Percentiles rank a stretch among this genome's conserved stretches.
Conservation (phyloP, 768 basidiomycete species). For the Hericium alpestre region DNA sequence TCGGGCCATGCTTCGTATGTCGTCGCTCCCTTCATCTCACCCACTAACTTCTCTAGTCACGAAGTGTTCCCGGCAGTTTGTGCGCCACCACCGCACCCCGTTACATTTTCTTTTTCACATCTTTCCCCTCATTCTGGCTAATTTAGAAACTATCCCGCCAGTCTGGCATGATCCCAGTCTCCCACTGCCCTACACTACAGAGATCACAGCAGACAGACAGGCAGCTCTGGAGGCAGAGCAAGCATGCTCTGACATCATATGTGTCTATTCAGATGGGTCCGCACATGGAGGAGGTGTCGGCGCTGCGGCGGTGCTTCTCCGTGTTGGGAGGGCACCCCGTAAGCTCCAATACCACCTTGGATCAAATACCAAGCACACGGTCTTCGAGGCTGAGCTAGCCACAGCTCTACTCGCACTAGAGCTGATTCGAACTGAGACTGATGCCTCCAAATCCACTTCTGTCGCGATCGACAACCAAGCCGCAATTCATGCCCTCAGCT, state of each 20-base stretch:
- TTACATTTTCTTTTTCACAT: conserved; percentile 10
- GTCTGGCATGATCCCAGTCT: neutral
- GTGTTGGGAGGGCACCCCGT: neutral
- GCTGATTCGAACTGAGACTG: conserved; percentile 12
- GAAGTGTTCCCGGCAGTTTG: neutral
- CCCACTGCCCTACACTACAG: neutral
- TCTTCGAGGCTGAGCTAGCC: conserved; percentile 22
- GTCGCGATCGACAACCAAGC: too few species aligned
- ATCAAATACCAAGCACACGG: conserved; percentile 12
- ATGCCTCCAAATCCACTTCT: neutral
- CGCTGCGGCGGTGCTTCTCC: neutral
- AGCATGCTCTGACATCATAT: neutral
- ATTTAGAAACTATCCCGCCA: conserved; percentile 5
- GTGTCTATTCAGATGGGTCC: neutral
- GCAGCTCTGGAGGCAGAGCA: neutral
- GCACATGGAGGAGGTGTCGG: neutral
- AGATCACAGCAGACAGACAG: neutral
- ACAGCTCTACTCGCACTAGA: conserved; percentile 19
- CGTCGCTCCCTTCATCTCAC: conserved; percentile 9
- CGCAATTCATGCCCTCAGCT: too few species aligned
- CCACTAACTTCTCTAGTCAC: neutral
- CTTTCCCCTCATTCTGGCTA: neutral
- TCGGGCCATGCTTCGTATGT: conserved; percentile 1
- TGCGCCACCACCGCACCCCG: neutral
- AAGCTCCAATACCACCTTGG: neutral